Base-by-base conservation (phyloP, 2,329 filamentous ascomycete genomes). In the Xylariomycetidae sp. region DNA sequence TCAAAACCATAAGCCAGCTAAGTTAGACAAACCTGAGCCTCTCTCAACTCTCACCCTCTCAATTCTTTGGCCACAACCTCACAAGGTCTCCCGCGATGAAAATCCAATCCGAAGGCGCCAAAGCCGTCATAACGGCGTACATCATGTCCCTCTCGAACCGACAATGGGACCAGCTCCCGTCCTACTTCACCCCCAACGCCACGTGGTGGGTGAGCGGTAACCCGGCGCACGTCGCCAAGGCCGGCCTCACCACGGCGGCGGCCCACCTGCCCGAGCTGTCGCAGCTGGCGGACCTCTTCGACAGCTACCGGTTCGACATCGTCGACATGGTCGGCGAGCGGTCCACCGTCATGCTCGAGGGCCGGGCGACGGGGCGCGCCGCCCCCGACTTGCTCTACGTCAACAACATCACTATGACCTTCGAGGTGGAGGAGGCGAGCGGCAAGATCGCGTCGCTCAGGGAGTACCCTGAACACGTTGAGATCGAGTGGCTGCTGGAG, bases 201-300 rank as follows among this genome's bases (percentile, higher is more conserved):
- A 36, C 27, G 28, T 43, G 28, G 30, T 38, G 22, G 30, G 30
- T 30, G 22, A 38, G 33, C 25, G 15, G 27, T 6, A 34, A 35
- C 27, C 27, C 25, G 18, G 23, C 17, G 9, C 29, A 20, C 18
- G n/a, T 26, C 6, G 17, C 19, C 4, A 12, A 25, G 16, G 40
- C 29, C 3, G 33, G 28, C 20, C 16, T 29, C 16, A 27, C 27
- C 17, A 20, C 15, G 10, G 25, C 25, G 10, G 15, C n/a, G 9
- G 25, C 18, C 3, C 27, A 34, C 8, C 18, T 40, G 11, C 23
- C 30, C 12, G 6, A 13, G 4, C 17, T 34, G 3, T 22, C n/a
- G n/a, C n/a, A n/a, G n/a, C n/a, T n/a, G n/a, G n/a, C n/a, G n/a
- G n/a, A n/a, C 14, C n/a, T 25, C 8, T 34, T 33, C 19, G 26